Evolutionary conservation across 2,329 filamentous ascomycete species (phyloP), one percentile per base, ranked within the genome.

Genomic region (Ophiocordyceps sinensis): DNA sequence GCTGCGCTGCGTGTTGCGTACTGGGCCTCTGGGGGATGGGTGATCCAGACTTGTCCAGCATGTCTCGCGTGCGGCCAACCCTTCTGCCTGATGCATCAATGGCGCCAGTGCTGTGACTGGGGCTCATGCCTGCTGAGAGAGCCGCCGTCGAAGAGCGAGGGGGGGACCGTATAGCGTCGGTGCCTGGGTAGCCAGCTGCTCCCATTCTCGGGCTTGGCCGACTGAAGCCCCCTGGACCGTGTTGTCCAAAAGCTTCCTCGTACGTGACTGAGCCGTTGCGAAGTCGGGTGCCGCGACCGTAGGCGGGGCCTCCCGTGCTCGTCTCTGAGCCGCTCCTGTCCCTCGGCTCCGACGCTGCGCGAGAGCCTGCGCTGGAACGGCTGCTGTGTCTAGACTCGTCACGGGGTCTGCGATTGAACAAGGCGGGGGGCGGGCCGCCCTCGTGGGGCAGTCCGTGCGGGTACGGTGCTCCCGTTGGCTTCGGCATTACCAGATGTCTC

Each of bases 281-380:
- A 10, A 62, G 51, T 23, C 62, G 59, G 4, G 57, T 53, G 9
- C 62, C 63, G n/a, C 64, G 61, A 43, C 58, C 63, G 28, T 57
- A 57, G 19, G 61, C 58, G 37, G 59, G 56, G 10, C 59, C 60
- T 26, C 62, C 62, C n/a, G 56, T 65, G 53, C 71, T 74, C 3
- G 70, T 62, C 19, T 76, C 71, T 0, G 73, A 76, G 28, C 71
- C 70, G 46, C 72, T 76, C 35, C 72, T 61, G 36, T 75, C 66
- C 10, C 71, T 19, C 5, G 28, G 63, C 36, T 73, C 70, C 0
- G 62, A 61, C 19, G 59, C 49, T 14, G 52, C 52, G 26, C 52
- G 53, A 5, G 58, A 63, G 19, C 45, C 53, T 19, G 52, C 49
- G 12, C 53, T 44, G 30, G 55, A 53, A 17, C 50, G 50, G 10